Percentiles rank a stretch among this genome's conserved stretches.
Evolutionary conservation across 768 basidiomycete genomes (phyloP).

Genomic region (Tricholoma terreum): DNA sequence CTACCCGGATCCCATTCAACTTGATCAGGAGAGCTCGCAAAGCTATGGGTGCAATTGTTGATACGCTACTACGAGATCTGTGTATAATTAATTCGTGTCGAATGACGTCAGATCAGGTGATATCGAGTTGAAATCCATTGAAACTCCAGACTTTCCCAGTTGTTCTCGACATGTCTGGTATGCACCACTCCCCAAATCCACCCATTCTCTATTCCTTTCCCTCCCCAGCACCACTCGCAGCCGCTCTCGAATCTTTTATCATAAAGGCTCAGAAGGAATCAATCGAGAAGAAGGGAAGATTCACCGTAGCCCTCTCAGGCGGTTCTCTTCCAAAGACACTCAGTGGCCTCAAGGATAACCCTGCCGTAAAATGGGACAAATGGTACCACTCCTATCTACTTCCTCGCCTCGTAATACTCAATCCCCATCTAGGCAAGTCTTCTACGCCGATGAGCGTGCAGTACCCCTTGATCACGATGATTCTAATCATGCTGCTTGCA

Average conservation of each 20-base stretch:
- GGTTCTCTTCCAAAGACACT: conserved; percentile 88
- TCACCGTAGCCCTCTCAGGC: conserved; percentile 92
- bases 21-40: conserved; percentile 90
- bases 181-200: conserved; percentile 56
- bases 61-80: conserved; percentile 11
- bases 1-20: conserved; percentile 97
- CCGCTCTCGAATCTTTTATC: conserved; percentile 77
- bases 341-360: conserved; percentile 59
- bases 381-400: conserved; percentile 55
- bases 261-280: conserved; percentile 86
- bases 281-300: conserved; percentile 82
- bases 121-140: conserved; percentile 1
- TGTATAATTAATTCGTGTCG: conserved; percentile 1
- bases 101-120: conserved; percentile 8
- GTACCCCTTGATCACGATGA: conserved; percentile 92
- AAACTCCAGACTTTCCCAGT: not conserved
- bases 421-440: conserved; percentile 75
- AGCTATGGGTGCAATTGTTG: conserved; percentile 91
- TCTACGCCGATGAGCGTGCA: conserved; percentile 93
- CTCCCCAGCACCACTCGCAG: conserved; percentile 50
- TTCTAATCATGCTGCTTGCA: conserved; percentile 85
- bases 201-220: conserved; percentile 76
- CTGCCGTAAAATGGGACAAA: conserved; percentile 84
- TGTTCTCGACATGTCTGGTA: conserved; percentile 26
- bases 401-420: not conserved